These are phyloP conservation scores for Chaetomium cochliodes DNA, from an alignment of 495 filamentous ascomycete genomes.

Conservation along the genomic window DNA sequence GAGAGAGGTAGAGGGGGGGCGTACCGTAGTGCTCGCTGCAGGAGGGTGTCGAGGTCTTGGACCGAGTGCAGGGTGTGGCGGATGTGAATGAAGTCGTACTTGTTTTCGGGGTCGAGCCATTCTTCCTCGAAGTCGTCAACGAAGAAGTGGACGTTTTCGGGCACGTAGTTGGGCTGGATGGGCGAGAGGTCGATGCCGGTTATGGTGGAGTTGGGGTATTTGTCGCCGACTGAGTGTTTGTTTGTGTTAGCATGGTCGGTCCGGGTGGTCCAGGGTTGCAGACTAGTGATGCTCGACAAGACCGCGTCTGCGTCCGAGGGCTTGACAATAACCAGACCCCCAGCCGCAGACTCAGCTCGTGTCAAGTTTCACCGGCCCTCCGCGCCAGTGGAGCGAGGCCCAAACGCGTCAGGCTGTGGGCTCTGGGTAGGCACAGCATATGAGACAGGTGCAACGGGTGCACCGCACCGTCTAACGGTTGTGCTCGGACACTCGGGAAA, in stretches of 20 bases:
- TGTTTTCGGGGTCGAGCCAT: slow-evolving; percentile 53
- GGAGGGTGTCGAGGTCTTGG: slow-evolving; percentile 35
- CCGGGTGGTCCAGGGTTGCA: neutral
- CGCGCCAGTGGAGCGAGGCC: neutral
- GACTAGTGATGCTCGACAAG: neutral
- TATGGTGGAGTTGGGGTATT: slow-evolving; percentile 51
- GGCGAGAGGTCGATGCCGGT: slow-evolving; percentile 66
- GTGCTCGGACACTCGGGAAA: neutral
- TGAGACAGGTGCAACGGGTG: slow-evolving; percentile 4
- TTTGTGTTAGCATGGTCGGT: slow-evolving; percentile 17
- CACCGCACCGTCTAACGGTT: slow-evolving; percentile 5
- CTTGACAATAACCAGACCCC: neutral
- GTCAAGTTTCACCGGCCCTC: neutral
- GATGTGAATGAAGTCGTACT: slow-evolving; percentile 60
- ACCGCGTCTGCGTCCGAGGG: neutral
- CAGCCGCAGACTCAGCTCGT: neutral
- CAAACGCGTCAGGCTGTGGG: neutral
- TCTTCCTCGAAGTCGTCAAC: slow-evolving; percentile 61
- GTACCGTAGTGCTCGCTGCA: slow-evolving; percentile 40
- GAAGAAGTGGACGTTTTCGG: slow-evolving; percentile 59
- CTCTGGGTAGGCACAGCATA: neutral
- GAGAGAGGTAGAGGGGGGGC: neutral
- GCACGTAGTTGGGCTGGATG: slow-evolving; percentile 58
- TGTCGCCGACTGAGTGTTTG: slow-evolving; percentile 41
- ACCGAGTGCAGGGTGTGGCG: slow-evolving; percentile 52